Evolutionary conservation across 2,329 filamentous ascomycete species (phyloP).

Genomic region (Magnaporthales sp.): DNA sequence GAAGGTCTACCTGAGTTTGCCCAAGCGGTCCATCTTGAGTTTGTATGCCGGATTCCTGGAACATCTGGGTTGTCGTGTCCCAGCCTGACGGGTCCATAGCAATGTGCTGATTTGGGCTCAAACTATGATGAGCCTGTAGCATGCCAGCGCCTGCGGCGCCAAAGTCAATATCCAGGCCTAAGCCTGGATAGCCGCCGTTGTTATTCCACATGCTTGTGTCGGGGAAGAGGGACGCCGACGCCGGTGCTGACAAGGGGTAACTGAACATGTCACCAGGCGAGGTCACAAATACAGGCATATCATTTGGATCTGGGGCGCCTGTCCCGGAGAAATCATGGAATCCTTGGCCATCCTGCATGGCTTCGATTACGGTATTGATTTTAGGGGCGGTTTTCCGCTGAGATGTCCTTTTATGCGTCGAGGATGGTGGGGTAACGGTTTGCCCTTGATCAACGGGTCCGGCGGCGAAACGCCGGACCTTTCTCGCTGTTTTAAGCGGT

Average conservation of each 20-base stretch:
- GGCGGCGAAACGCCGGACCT: constrained; percentile 31
- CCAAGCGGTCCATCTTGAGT: constrained; percentile 18
- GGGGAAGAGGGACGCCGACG: constrained; percentile 34
- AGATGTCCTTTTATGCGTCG: constrained; percentile 32
- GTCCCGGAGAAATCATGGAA: constrained; percentile 36
- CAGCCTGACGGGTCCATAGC: constrained; percentile 47
- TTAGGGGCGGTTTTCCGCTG: constrained; percentile 46
- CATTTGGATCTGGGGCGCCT: constrained; percentile 37
- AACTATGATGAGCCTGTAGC: constrained; percentile 28
- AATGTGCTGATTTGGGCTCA: constrained; percentile 28
- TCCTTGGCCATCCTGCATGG: constrained; percentile 49
- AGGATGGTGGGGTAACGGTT: constrained; percentile 50
- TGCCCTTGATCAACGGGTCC: constrained; percentile 25
- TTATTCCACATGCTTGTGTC: constrained; percentile 21
- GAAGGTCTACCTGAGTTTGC: constrained; percentile 9
- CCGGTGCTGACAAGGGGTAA: constrained; percentile 51
- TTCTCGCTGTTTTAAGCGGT: constrained; percentile 25
- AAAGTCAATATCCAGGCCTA: constrained; percentile 52
- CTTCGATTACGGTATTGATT: constrained; percentile 25
- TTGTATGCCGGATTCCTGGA: constrained; percentile 35
- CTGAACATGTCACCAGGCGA: constrained; percentile 45
- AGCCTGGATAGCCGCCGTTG: constrained; percentile 25
- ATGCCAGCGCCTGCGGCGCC: constrained; percentile 31
- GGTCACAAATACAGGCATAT: constrained; percentile 35
- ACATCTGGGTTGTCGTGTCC: constrained; percentile 45